Evolutionary conservation across 192 early-diverging fungal species (phyloP), one percentile per base, ranked within the genome.

Genomic region (Cetraspora pellucida): DNA sequence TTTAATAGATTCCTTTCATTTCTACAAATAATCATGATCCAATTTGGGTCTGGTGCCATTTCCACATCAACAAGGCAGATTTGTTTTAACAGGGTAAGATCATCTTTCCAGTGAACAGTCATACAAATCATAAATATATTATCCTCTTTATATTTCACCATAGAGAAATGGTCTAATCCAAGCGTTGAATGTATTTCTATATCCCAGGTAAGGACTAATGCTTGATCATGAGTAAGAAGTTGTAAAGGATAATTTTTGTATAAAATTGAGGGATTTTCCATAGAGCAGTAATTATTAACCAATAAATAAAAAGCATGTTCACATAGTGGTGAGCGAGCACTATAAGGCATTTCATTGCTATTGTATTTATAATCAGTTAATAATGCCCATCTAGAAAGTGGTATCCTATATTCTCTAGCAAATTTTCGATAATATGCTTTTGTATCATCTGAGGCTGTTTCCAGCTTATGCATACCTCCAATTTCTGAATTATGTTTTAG

Each of bases 331-430:
- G 31, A 37, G 31, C 31, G 5, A 37, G 31, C 5, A 37, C 31
- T 37, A 37, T 37, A 37, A 37, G 31, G 31, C 31, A 37, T 37
- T 37, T 37, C 31, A 37, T 37, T 37, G 5, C 31, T 37, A 37
- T 37, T 37, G 31, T 37, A 37, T 37, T 37, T 37, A 37, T 37
- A 37, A 37, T 5, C 31, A 37, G 31, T 37, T 66, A 66, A 28
- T 31, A 66, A 16, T 14, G 10, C 28, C 28, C 28, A 66, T 66
- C 28, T 14, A 4, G 64, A 44, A 30, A 66, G 64, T 31, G 28
- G 2, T 30, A 66, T 66, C 2, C 64, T 44, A 11, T 66, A 66
- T 44, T 66, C 64, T 66, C 64, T 66, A 13, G 64, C 63, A 37
- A 37, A 1, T 37, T 37, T 37, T 37, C 5, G 31, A 37, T 37